Percentiles rank a stretch among this genome's conserved stretches.
Evolutionary conservation across 1,284 basidiomycete genomes (phyloP).

Genomic region (Puccinia triticina): DNA sequence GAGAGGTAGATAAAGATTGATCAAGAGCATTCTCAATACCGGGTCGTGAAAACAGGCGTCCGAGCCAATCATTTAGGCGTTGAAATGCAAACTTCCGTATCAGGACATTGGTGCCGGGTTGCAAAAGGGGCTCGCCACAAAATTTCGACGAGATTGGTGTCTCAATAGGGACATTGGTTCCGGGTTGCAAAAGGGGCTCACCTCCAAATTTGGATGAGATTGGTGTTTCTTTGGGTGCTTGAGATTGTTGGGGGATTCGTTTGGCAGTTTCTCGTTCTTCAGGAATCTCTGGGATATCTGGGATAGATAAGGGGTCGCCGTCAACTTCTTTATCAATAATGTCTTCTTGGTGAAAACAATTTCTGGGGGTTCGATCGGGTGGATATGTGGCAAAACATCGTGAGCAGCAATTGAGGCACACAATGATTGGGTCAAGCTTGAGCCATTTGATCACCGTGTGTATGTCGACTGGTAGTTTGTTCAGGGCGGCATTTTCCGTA

Average conservation of each 20-base stretch:
- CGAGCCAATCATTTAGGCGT: slow-evolving; percentile 4
- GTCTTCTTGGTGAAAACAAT: neutral
- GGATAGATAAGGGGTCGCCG: too few species aligned
- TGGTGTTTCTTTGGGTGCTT: too few species aligned
- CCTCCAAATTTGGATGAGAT: too few species aligned
- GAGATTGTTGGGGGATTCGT: too few species aligned
- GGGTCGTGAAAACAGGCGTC: neutral
- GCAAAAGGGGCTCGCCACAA: too few species aligned
- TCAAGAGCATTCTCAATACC: slow-evolving; percentile 33
- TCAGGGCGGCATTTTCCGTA: neutral
- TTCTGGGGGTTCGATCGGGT: neutral
- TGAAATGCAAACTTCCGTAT: neutral
- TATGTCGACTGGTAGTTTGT: neutral
- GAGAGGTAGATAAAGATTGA: neutral
- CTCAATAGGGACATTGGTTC: too few species aligned
- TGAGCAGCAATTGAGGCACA: neutral
- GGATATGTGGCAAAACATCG: slow-evolving; percentile 28
- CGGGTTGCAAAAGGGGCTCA: too few species aligned
- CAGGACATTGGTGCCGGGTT: neutral
- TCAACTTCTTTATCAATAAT: too few species aligned
- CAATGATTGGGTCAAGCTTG: neutral
- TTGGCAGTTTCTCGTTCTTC: too few species aligned
- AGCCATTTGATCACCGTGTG: slow-evolving; percentile 2
- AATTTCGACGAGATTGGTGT: too few species aligned
- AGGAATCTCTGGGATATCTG: too few species aligned